phyloP scores from a whole-genome alignment of 805 yeast species.

The Ogataea wickerhamii region DNA sequence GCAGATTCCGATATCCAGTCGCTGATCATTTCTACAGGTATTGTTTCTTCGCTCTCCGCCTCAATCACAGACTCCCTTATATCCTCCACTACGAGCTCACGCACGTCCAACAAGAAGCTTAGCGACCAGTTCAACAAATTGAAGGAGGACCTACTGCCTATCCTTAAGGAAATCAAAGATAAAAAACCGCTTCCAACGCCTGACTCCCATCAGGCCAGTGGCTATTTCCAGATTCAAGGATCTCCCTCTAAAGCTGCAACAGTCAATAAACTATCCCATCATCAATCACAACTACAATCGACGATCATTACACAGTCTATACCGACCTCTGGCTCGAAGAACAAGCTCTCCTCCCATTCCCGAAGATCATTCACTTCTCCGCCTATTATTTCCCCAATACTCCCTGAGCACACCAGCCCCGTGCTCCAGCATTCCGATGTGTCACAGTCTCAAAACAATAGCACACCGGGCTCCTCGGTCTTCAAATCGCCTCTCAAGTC shows the following conservation, averaged over 20 bases:
- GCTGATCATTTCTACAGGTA: slow-evolving; percentile 21
- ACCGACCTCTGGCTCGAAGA: slow-evolving; percentile 6
- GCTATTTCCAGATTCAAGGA: slow-evolving; percentile 5
- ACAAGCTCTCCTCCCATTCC: slow-evolving; percentile 6
- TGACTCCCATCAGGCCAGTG: slow-evolving; percentile 14
- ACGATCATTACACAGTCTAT: slow-evolving; percentile 22
- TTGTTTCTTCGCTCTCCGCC: slow-evolving; percentile 22
- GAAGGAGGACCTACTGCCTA: slow-evolving; percentile 62
- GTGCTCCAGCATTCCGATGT: not conserved
- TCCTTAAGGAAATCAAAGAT: slow-evolving; percentile 59
- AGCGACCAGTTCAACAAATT: slow-evolving; percentile 53
- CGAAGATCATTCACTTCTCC: slow-evolving; percentile 18
- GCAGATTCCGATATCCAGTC: slow-evolving; percentile 27
- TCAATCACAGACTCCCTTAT: slow-evolving; percentile 22
- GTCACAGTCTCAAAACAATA: not conserved
- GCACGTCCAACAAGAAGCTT: slow-evolving; percentile 33
- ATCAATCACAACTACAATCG: slow-evolving; percentile 23
- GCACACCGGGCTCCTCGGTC: not conserved
- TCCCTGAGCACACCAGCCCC: slow-evolving; percentile 11
- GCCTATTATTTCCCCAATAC: slow-evolving; percentile 18
- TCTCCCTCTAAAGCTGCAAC: slow-evolving; percentile 10
- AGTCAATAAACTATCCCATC: slow-evolving; percentile 14
- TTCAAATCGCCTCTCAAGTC: slow-evolving; percentile 4
- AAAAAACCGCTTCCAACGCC: slow-evolving; percentile 68
- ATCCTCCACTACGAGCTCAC: slow-evolving; percentile 6